Evolutionary conservation across 352 stramenopile species (phyloP), one percentile per base, ranked within the genome.

Genomic region (Phytopythium cucurbitacearum): DNA sequence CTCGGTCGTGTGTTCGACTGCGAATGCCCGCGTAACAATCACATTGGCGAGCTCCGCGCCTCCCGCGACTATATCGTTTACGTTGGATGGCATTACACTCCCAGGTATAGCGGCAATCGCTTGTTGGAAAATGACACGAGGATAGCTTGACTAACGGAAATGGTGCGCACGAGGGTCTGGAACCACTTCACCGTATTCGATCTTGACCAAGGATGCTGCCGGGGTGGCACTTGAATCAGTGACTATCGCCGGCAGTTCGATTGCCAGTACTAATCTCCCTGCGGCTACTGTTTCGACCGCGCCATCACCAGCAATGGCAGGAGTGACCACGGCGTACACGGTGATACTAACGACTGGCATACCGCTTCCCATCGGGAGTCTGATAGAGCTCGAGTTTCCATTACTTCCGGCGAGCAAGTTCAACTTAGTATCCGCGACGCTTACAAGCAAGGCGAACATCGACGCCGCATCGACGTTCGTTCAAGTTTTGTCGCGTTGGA

Each of bases 81-180:
- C 63, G 0, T 47, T 87, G 32, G 62, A 75, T 21, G 66, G 63
- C n/a, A 77, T 90, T 56, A 72, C 68, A 1, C 84, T 83, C 60
- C 74, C 76, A 73, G 78, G 78, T 76, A 40, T 10, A 15, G n/a
- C 41, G 16, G 28, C 33, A 33, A 1, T 7, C n/a, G 4, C 5
- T 15, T 5, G 47, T 5, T 15, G 41, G 11, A 10, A n/a, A 39
- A 32, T 42, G 44, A 5, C 12, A 42, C 11, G 7, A 50, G 21
- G 13, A 48, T 9, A 28, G 21, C 16, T 3, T 9, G 11, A 11
- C 28, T 54, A 21, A 60, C 15, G 37, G 52, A 8, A 12, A 37
- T 43, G 38, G 9, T 3, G 36, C 41, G 10, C 11, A 11, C 15
- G 46, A 89, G 79, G 79, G 8, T 59, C 60, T 5, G 71, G 72